phyloP scores from a whole-genome alignment of 176 grass and related monocot species.

The Saccharum spontaneum region DNA sequence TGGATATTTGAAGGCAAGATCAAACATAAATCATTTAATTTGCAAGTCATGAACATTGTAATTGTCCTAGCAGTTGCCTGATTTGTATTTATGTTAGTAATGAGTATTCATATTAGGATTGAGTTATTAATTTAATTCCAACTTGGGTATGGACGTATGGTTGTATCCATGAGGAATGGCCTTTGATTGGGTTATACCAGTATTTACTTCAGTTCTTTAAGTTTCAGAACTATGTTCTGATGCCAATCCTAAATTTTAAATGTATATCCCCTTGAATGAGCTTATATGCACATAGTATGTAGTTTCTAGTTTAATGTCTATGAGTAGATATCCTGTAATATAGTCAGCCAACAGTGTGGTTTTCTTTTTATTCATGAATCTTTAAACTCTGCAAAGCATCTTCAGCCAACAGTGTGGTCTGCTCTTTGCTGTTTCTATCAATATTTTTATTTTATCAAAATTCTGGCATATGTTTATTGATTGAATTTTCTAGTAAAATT shows the following conservation, averaged over 20 bases:
- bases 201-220: no score
- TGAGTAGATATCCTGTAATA: neutral
- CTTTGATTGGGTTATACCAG: neutral
- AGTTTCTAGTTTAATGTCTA: constrained; percentile 11
- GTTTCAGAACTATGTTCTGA: neutral
- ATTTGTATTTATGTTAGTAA: neutral
- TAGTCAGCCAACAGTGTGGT: neutral
- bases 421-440: neutral
- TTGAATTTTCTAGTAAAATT: constrained; percentile 10
- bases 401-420: neutral
- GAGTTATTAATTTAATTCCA: no score
- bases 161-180: no score
- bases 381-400: neutral
- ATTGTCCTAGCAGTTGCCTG: neutral
- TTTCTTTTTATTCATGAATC: neutral
- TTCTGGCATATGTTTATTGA: neutral
- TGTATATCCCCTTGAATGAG: neutral
- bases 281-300: neutral
- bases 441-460: neutral
- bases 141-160: no score
- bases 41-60: neutral
- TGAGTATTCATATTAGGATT: neutral
- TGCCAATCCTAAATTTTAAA: neutral
- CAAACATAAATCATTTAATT: neutral
- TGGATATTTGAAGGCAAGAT: neutral